Percentiles rank a stretch among this genome's conserved stretches.
These are phyloP conservation scores for Farysia itapuensis DNA, from an alignment of 1,284 basidiomycete genomes.

Conservation along the genomic window DNA sequence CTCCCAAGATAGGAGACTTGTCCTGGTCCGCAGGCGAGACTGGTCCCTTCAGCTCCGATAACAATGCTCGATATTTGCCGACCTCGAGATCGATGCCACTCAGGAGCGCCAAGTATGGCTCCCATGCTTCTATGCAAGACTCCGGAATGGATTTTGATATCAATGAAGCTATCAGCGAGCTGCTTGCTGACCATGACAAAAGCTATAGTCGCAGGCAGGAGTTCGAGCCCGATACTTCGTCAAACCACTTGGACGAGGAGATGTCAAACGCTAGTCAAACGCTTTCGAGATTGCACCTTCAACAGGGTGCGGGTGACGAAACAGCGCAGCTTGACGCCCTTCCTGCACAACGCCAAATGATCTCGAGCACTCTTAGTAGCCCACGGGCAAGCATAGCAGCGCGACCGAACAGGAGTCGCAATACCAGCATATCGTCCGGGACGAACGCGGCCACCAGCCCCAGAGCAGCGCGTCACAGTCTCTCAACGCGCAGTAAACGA, in stretches of 20 bases:
- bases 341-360: neutral
- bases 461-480: conserved; percentile 17
- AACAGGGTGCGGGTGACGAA: too few relatives aligned
- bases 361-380: neutral
- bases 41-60: conserved; percentile 40
- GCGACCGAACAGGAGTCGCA: neutral
- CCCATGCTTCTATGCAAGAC: conserved; percentile 14
- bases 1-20: conserved; percentile 44
- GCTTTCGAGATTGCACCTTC: neutral
- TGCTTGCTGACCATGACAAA: conserved; percentile 47
- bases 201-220: conserved; percentile 30
- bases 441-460: conserved; percentile 2
- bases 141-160: conserved; percentile 49
- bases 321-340: neutral
- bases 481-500: conserved; percentile 28
- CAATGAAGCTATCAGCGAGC: conserved; percentile 50
- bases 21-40: conserved; percentile 53
- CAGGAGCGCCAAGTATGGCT: conserved; percentile 22
- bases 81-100: conserved; percentile 24
- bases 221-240: conserved; percentile 17
- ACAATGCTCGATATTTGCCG: conserved; percentile 5
- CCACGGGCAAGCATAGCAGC: neutral
- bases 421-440: conserved; percentile 1
- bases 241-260: conserved; percentile 5
- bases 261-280: neutral